phyloP scores from a whole-genome alignment of 2,329 filamentous ascomycete species.

The Aspergillus calidoustus region DNA sequence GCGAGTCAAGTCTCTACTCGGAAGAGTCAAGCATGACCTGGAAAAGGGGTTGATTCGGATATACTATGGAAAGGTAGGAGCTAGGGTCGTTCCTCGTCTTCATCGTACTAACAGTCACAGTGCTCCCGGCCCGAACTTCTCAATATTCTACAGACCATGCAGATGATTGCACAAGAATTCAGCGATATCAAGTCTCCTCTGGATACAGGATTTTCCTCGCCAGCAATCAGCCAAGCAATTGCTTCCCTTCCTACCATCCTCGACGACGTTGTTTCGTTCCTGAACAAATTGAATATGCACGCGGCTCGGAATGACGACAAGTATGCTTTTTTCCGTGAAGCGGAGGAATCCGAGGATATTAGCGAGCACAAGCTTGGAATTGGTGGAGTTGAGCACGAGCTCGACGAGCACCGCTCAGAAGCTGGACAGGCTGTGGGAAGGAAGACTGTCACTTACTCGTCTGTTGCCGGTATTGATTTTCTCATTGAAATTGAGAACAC shows the following conservation, averaged over 20 bases:
- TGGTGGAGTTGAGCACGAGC: slow-evolving; percentile 85
- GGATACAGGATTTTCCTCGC: slow-evolving; percentile 74
- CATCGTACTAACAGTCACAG: slow-evolving; percentile 34
- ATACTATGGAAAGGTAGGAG: slow-evolving; percentile 80
- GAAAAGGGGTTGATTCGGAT: slow-evolving; percentile 93
- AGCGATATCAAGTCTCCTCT: slow-evolving; percentile 65
- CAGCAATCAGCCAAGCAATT: slow-evolving; percentile 72
- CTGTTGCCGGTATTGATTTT: slow-evolving; percentile 89
- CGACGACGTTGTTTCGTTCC: slow-evolving; percentile 71
- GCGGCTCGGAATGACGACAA: slow-evolving; percentile 89
- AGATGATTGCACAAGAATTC: slow-evolving; percentile 79
- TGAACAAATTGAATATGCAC: slow-evolving; percentile 83
- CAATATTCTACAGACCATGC: slow-evolving; percentile 80
- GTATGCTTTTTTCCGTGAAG: slow-evolving; percentile 88
- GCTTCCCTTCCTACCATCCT: slow-evolving; percentile 76
- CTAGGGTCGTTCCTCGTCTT: not conserved
- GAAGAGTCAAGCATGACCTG: slow-evolving; percentile 75
- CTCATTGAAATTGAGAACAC: slow-evolving; percentile 87
- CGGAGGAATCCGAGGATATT: slow-evolving; percentile 86
- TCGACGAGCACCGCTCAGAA: slow-evolving; percentile 73
- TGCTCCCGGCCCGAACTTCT: slow-evolving; percentile 89
- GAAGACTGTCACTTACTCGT: slow-evolving; percentile 76
- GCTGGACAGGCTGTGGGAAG: slow-evolving; percentile 75
- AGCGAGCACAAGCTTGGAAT: slow-evolving; percentile 88
- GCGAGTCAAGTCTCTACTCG: slow-evolving; percentile 72